Percentiles rank a stretch among this genome's conserved stretches.
Conservation (phyloP, 306 rosid species). For the Acacia crassicarpa region DNA sequence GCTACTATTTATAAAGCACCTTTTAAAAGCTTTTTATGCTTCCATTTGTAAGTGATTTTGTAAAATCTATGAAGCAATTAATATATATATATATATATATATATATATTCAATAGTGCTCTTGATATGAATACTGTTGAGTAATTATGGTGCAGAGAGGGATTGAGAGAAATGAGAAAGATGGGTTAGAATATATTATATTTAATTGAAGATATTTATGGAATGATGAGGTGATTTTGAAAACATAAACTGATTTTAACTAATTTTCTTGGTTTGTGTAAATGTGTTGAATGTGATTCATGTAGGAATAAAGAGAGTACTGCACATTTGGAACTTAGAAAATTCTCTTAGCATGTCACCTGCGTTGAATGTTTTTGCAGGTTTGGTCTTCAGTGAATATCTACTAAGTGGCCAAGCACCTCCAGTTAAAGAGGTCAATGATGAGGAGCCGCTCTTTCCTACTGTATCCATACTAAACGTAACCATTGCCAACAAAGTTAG, state of each 20-base stretch:
- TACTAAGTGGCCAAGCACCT: conserved; percentile 88
- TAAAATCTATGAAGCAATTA: not conserved
- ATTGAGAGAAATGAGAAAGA: not conserved
- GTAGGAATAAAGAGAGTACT: not conserved
- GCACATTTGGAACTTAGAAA: not conserved
- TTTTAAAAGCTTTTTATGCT: not conserved
- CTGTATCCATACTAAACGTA: conserved; percentile 60
- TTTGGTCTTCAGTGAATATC: conserved; percentile 91
- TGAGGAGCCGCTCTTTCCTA: conserved; percentile 90
- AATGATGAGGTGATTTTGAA: not conserved
- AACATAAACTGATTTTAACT: not conserved
- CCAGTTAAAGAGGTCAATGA: conserved; percentile 81
- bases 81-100: too few relatives aligned
- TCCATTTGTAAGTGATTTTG: too few relatives aligned
- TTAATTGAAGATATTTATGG: not conserved
- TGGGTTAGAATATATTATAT: not conserved
- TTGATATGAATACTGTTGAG: not conserved
- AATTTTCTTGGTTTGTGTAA: not conserved
- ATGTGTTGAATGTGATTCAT: not conserved
- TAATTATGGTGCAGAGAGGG: not conserved
- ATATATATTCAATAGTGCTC: not conserved
- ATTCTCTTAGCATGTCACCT: not conserved
- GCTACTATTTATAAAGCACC: too few relatives aligned
- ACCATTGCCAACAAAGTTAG: conserved; percentile 61
- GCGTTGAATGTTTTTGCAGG: conserved; percentile 55